phyloP scores from a whole-genome alignment of 192 early-diverging fungal genomes.

The Mortierella claussenii region DNA sequence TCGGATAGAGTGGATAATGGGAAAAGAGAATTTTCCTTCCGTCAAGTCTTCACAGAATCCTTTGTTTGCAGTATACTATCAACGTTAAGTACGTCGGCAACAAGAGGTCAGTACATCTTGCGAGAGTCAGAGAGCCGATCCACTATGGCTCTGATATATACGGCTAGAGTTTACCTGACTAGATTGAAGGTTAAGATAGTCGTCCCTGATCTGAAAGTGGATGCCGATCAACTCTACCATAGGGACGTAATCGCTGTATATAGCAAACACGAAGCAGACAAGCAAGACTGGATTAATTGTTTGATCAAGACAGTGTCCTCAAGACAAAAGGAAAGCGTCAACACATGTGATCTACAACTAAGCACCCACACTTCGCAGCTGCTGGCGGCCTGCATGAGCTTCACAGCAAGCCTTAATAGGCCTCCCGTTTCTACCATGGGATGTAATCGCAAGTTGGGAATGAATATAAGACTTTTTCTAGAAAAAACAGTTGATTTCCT shows the following conservation, averaged over 20 bases:
- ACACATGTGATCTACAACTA: too few relatives aligned
- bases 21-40: conserved; percentile 99
- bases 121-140: not conserved
- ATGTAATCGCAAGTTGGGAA: too few relatives aligned
- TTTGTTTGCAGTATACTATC: conserved; percentile 90
- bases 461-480: too few relatives aligned
- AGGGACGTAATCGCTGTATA: conserved; percentile 74
- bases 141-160: not conserved
- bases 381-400: conserved; percentile 89
- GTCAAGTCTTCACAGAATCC: conserved; percentile 99
- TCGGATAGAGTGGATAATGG: conserved; percentile 89
- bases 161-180: conserved; percentile 60
- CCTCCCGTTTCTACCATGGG: conserved; percentile 90
- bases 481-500: too few relatives aligned
- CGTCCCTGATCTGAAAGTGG: conserved; percentile 98
- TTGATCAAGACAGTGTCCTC: too few relatives aligned
- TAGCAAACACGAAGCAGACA: not conserved
- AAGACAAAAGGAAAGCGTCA: too few relatives aligned
- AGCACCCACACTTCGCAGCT: conserved; percentile 34
- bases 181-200: conserved; percentile 95
- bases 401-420: conserved; percentile 91
- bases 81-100: not conserved
- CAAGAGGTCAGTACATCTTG: not conserved
- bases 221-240: conserved; percentile 92
- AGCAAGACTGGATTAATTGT: too few relatives aligned